These are phyloP conservation scores for Xylaria sp. DNA, from an alignment of 2,329 filamentous ascomycete species.

Conservation along the genomic window DNA sequence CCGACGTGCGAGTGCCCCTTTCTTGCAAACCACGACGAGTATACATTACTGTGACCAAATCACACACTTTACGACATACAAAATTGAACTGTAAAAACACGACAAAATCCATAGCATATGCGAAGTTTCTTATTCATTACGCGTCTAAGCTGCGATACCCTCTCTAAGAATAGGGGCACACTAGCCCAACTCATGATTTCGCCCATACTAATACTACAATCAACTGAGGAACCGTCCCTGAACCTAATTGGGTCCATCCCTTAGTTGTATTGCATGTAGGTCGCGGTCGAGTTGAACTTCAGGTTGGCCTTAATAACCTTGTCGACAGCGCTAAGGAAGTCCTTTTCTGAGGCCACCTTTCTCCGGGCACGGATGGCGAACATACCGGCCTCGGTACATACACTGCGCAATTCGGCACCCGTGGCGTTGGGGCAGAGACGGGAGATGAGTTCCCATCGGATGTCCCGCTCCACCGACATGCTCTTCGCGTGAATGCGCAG, in stretches of 20 bases:
- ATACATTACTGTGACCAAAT: no score
- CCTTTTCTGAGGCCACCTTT: conserved; percentile 98
- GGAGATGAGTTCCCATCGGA: conserved; percentile 97
- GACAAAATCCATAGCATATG: not conserved
- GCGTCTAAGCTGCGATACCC: conserved; percentile 9
- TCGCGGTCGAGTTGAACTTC: conserved; percentile 98
- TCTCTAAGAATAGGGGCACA: conserved; percentile 9
- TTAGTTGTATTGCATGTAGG: conserved; percentile 99
- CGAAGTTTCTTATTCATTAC: conserved; percentile 15
- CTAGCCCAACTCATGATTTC: conserved; percentile 8
- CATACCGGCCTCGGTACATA: conserved; percentile 98
- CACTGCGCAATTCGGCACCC: conserved; percentile 89
- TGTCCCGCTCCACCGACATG: conserved; percentile 98
- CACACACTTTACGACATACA: no score
- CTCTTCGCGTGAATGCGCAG: conserved; percentile 98
- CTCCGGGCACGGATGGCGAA: conserved; percentile 90
- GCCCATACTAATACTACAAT: conserved; percentile 19
- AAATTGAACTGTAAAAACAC: not conserved
- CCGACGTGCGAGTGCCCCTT: no score
- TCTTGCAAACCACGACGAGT: no score
- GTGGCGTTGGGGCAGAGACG: conserved; percentile 95
- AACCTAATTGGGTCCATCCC: not conserved
- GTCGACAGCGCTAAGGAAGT: conserved; percentile 95
- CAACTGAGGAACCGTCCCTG: conserved; percentile 2
- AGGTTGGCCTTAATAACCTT: conserved; percentile 99